Conservation (phyloP, 495 filamentous ascomycete species). For the Xylaria grammica region DNA sequence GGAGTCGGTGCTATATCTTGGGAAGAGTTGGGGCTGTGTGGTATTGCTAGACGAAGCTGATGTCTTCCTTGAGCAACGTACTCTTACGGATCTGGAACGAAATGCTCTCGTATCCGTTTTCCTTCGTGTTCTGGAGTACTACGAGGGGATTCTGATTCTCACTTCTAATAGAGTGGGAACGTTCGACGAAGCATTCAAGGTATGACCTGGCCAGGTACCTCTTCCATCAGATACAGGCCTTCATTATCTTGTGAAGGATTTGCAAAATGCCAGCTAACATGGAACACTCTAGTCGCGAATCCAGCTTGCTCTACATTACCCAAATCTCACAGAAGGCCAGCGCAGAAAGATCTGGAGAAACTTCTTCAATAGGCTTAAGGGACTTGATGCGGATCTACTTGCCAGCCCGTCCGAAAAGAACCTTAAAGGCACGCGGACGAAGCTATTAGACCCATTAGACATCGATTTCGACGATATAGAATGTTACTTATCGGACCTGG, state of each 20-base stretch:
- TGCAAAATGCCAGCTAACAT: background rate
- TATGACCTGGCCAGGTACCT: too few relatives aligned
- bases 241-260: too few relatives aligned
- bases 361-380: slow-evolving; percentile 26
- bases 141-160: slow-evolving; percentile 48
- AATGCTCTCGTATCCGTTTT: slow-evolving; percentile 54
- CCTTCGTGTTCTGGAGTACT: slow-evolving; percentile 53
- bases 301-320: slow-evolving; percentile 48
- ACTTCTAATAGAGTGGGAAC: slow-evolving; percentile 41
- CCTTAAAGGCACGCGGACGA: background rate
- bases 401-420: too few relatives aligned
- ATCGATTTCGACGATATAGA: slow-evolving; percentile 25
- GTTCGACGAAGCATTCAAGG: slow-evolving; percentile 49
- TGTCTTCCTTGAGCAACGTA: slow-evolving; percentile 46
- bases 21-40: slow-evolving; percentile 39
- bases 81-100: slow-evolving; percentile 41
- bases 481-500: slow-evolving; percentile 18
- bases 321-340: slow-evolving; percentile 32
- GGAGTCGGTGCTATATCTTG: slow-evolving; percentile 45
- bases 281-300: slow-evolving; percentile 37
- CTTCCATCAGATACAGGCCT: too few relatives aligned
- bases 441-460: background rate
- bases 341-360: slow-evolving; percentile 45
- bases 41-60: slow-evolving; percentile 23
- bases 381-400: slow-evolving; percentile 3